Percentiles rank a stretch among this genome's conserved stretches.
Evolutionary conservation across 1,284 basidiomycete species (phyloP).

Genomic region (Melanopsichium pennsylvanicum): DNA sequence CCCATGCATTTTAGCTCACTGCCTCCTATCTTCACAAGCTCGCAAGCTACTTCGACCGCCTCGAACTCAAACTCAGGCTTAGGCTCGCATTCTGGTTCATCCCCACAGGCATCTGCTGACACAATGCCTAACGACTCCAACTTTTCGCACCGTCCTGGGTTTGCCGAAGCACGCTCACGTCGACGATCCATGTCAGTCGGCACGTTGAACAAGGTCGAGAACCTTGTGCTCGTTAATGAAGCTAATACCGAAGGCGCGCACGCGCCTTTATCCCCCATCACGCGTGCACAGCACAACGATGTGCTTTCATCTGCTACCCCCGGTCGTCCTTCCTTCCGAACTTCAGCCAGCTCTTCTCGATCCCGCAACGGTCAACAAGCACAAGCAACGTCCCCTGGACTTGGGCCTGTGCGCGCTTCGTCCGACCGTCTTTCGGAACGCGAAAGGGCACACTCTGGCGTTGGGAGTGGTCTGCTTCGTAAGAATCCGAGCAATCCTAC

Average conservation of each 20-base stretch:
- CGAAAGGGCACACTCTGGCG: conserved; percentile 40
- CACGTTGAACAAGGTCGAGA: conserved; percentile 26
- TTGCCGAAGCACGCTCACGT: conserved; percentile 38
- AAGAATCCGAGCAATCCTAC: conserved; percentile 62
- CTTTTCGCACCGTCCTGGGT: conserved; percentile 30
- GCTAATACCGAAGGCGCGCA: conserved; percentile 5
- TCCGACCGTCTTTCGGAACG: conserved; percentile 53
- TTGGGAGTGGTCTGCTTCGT: conserved; percentile 47
- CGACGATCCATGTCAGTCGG: conserved; percentile 35
- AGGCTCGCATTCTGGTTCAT: conserved; percentile 25
- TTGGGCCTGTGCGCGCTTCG: conserved; percentile 49
- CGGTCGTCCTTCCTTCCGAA: conserved; percentile 25
- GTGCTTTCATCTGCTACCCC: conserved; percentile 8
- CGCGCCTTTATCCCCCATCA: background rate
- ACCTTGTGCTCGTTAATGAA: conserved; percentile 22
- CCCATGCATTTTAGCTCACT: conserved; percentile 19
- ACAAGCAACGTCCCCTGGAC: conserved; percentile 30
- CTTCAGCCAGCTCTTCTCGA: conserved; percentile 26
- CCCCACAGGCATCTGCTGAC: conserved; percentile 24
- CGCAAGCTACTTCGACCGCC: conserved; percentile 5
- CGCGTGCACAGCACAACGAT: conserved; percentile 11
- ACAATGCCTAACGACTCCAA: conserved; percentile 13
- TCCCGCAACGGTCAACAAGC: conserved; percentile 36
- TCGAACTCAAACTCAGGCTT: conserved; percentile 6
- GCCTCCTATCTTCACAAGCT: conserved; percentile 32